Evolutionary conservation across 129 eudicot species (phyloP), one percentile per base, ranked within the genome.

Genomic region (Saussurea involucrata): DNA sequence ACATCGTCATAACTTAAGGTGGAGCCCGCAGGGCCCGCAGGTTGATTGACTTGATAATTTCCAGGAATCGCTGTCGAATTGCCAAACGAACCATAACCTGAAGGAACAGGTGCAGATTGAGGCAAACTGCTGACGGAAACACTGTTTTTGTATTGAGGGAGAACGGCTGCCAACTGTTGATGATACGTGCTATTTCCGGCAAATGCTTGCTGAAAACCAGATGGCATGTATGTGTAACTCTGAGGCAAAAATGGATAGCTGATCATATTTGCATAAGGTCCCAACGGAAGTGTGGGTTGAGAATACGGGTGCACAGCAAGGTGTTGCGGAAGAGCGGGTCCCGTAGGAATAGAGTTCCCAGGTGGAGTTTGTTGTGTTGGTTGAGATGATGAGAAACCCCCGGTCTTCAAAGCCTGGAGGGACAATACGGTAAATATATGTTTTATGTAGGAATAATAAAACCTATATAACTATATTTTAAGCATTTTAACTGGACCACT

Each of bases 201-300:
- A 83, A 90, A 88, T 28, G 95, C 84, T 87, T 95, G 99, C 71
- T 90, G 97, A 76, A 86, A 95, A 68, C 87, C 97, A 69, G 95
- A 85, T 24, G 99, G 99, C 96, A 95, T 78, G 83, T 92, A 95
- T 21, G 94, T 83, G 76, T 95, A 92, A 76, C 90, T 90, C 76
- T 86, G 99, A 4, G 95, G 96, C 77, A 95, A 57, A 65, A 90
- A 92, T 0, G 95, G 97, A 60, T 92, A 92, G 67, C 97, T 72
- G 12, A 95, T 85, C 97, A 95, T 95, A 76, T 88, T 95, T 15
- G 96, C 73, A 66, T 70, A 92, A 20, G 95, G 97, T 18, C 96
- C 96, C 82, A 94, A 75, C 17, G 97, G 97, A 63, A 92, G 91
- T 4, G 92, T 78, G 4, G 90, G 89, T 75, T 95, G 99, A 15